phyloP scores from a whole-genome alignment of 1,284 basidiomycete species.

The Pseudozyma tsukubaensis region DNA sequence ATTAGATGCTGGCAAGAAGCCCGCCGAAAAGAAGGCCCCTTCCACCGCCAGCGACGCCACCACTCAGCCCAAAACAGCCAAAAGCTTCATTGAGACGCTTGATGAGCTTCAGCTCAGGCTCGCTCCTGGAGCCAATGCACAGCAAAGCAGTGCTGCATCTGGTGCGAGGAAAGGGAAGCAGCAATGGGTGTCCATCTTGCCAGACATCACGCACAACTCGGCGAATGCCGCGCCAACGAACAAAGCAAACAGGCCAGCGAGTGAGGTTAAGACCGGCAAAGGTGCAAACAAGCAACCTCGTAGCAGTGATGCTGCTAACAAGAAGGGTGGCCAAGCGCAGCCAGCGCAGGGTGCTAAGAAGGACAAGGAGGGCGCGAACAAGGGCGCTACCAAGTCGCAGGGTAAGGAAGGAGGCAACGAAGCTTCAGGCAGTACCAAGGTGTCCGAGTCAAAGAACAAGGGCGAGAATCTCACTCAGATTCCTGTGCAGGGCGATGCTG shows the following conservation, averaged over 20 bases:
- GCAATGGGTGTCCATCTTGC: constrained; percentile 58
- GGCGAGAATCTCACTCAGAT: no score
- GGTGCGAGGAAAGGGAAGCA: constrained; percentile 47
- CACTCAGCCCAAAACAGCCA: constrained; percentile 11
- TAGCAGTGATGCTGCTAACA: neutral
- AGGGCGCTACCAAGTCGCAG: constrained; percentile 1
- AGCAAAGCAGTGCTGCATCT: constrained; percentile 12
- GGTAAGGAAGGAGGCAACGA: constrained; percentile 2
- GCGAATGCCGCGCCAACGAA: neutral
- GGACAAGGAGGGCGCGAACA: constrained; percentile 3
- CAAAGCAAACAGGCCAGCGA: constrained; percentile 6
- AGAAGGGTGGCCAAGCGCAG: constrained; percentile 7
- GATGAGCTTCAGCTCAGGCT: constrained; percentile 45
- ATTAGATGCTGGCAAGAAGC: constrained; percentile 45
- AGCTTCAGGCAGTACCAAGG: neutral
- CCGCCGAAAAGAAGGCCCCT: constrained; percentile 11
- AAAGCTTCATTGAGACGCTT: constrained; percentile 44
- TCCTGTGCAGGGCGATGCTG: no score
- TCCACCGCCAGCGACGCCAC: neutral
- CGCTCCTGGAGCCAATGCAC: constrained; percentile 22
- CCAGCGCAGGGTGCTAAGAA: constrained; percentile 6
- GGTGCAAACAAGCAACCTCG: constrained; percentile 9
- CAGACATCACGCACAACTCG: constrained; percentile 46
- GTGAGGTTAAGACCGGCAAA: constrained; percentile 17
- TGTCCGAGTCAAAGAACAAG: no score